Evolutionary conservation across 805 yeast species (phyloP).

Genomic region (Metschnikowia aberdeeniae): DNA sequence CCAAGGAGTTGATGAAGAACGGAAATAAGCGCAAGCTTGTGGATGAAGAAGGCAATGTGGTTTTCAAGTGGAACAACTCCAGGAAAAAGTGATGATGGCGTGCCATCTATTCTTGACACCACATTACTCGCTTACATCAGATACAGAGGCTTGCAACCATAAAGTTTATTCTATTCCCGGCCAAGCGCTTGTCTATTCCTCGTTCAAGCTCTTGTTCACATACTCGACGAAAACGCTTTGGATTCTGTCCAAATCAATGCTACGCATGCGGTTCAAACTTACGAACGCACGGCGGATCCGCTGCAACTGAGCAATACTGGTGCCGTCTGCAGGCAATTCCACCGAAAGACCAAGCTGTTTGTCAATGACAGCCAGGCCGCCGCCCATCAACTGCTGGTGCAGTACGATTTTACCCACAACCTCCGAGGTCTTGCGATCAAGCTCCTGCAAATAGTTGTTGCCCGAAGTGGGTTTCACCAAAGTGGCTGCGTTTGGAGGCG

Average conservation of each 20-base stretch:
- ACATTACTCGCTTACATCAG: too few species aligned
- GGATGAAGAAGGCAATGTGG: conserved; percentile 60
- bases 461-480: conserved; percentile 74
- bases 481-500: conserved; percentile 84
- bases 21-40: conserved; percentile 79
- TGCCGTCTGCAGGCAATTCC: conserved; percentile 57
- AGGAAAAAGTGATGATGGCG: conserved; percentile 45
- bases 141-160: not conserved
- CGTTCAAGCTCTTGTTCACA: conserved; percentile 56
- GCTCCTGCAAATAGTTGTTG: conserved; percentile 68
- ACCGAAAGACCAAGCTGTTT: conserved; percentile 44
- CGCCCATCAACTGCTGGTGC: conserved; percentile 52
- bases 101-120: too few species aligned
- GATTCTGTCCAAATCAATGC: conserved; percentile 66
- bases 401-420: conserved; percentile 62
- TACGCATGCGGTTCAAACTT: conserved; percentile 74
- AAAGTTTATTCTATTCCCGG: too few species aligned
- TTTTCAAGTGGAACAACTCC: conserved; percentile 81
- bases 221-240: conserved; percentile 74
- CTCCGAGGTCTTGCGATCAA: conserved; percentile 66
- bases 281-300: conserved; percentile 80
- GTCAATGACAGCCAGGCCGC: conserved; percentile 48
- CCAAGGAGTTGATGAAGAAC: conserved; percentile 84
- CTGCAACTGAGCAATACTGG: conserved; percentile 75
- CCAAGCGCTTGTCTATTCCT: conserved; percentile 1